Percentiles rank a stretch among this genome's conserved stretches.
phyloP scores from a whole-genome alignment of 164 flowering plant species.

The Vitis amurensis region DNA sequence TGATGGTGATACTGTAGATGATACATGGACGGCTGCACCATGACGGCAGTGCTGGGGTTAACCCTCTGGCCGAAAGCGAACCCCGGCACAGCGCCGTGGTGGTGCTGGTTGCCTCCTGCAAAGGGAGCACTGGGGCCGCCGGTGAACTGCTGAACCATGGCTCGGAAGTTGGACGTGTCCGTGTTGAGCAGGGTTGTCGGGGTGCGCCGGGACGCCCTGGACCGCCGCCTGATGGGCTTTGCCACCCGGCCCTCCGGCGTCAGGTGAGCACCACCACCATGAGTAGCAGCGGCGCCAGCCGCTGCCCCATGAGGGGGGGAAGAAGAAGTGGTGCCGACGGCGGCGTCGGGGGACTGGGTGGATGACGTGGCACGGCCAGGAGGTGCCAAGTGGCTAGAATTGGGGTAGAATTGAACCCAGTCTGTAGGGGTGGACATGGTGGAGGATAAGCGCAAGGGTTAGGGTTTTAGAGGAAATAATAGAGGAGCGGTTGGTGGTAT shows the following conservation, averaged over 20 bases:
- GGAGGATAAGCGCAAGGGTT: slow-evolving; percentile 17
- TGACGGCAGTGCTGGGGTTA: background rate
- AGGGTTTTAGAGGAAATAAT: background rate
- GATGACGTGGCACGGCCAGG: background rate
- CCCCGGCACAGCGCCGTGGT: background rate
- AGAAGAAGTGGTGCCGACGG: slow-evolving; percentile 24
- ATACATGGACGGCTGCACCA: slow-evolving; percentile 3
- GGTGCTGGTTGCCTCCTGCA: slow-evolving; percentile 2
- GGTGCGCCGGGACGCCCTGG: slow-evolving; percentile 67
- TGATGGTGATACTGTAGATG: slow-evolving; percentile 6
- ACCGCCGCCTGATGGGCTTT: slow-evolving; percentile 48
- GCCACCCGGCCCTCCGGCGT: slow-evolving; percentile 53
- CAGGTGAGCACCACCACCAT: slow-evolving; percentile 9
- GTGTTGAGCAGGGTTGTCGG: slow-evolving; percentile 80
- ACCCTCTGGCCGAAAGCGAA: slow-evolving; percentile 20
- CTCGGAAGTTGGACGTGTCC: slow-evolving; percentile 71
- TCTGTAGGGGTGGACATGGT: slow-evolving; percentile 37
- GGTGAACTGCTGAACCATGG: slow-evolving; percentile 94
- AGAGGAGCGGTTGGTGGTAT: background rate
- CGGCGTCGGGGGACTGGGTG: slow-evolving; percentile 21
- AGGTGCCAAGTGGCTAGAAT: background rate
- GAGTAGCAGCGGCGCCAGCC: slow-evolving; percentile 8
- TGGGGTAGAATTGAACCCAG: slow-evolving; percentile 39
- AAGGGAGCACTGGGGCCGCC: slow-evolving; percentile 52
- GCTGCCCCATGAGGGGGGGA: background rate